Conservation (phyloP, 2,329 filamentous ascomycete species). For the Nigrospora sphaerica region DNA sequence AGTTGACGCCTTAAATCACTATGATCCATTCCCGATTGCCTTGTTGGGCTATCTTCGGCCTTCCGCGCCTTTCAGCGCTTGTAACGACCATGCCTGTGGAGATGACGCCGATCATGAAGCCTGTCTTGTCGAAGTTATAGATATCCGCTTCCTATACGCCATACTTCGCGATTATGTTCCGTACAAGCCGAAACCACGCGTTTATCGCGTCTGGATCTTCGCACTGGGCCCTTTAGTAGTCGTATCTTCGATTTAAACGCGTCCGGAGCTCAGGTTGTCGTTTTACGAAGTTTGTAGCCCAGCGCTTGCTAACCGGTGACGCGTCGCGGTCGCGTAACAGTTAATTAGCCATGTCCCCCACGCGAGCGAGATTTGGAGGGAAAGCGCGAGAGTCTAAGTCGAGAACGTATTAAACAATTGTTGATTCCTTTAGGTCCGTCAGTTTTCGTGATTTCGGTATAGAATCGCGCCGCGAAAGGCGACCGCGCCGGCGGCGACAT, state of each 20-base stretch:
- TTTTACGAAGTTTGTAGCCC: constrained; percentile 18
- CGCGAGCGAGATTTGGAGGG: constrained; percentile 10
- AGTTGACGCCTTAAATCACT: constrained; percentile 10
- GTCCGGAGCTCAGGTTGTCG: constrained; percentile 15
- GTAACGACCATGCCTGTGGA: constrained; percentile 16
- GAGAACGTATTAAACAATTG: background rate
- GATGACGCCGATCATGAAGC: constrained; percentile 24
- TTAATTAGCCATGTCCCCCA: constrained; percentile 17
- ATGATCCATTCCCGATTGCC: constrained; percentile 19
- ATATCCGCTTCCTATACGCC: constrained; percentile 11
- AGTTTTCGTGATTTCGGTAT: background rate
- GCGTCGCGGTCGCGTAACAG: constrained; percentile 11
- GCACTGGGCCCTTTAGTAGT: constrained; percentile 15
- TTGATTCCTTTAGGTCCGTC: background rate
- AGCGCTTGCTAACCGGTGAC: constrained; percentile 13
- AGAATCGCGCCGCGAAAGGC: background rate
- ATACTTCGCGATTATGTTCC: constrained; percentile 11
- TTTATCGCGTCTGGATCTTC: constrained; percentile 15
- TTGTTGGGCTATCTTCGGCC: constrained; percentile 13
- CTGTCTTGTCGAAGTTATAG: constrained; percentile 20
- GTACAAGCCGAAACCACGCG: constrained; percentile 12
- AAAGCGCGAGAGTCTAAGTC: constrained; percentile 15
- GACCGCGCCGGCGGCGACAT: background rate
- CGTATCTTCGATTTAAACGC: constrained; percentile 12
- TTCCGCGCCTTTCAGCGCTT: constrained; percentile 10